A percentile compares a stretch with the other conserved stretches of the same genome.
Evolutionary conservation across 768 basidiomycete genomes (phyloP).

Genomic region (Mycena amicta): DNA sequence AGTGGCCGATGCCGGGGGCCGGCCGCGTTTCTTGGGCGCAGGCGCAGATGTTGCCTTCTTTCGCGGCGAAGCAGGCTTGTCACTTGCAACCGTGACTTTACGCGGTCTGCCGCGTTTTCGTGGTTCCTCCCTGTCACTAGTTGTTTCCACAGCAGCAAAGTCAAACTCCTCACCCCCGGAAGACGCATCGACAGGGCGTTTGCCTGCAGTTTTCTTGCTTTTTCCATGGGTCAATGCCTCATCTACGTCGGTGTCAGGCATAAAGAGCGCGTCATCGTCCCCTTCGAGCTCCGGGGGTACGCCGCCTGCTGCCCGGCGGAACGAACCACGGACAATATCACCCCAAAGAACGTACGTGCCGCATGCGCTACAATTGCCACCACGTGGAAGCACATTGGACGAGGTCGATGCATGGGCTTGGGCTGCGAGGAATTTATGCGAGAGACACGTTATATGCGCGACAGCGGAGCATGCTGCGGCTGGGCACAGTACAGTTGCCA

Average conservation of each 20-base stretch:
- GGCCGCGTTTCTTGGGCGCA: neutral
- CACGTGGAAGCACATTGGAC: conserved; percentile 55
- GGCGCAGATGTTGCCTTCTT: neutral
- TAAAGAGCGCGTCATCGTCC: conserved; percentile 39
- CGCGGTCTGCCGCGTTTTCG: conserved; percentile 4
- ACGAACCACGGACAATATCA: conserved; percentile 65
- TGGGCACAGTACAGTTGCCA: conserved; percentile 59
- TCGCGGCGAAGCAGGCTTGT: neutral
- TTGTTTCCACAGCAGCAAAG: conserved; percentile 1
- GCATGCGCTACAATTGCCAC: conserved; percentile 60
- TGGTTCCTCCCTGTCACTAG: conserved; percentile 1
- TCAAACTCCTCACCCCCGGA: conserved; percentile 9
- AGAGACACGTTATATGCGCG: conserved; percentile 63
- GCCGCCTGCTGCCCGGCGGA: conserved; percentile 52
- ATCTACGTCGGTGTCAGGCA: conserved; percentile 30
- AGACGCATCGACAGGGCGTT: neutral
- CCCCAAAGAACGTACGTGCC: conserved; percentile 65
- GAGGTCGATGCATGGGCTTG: conserved; percentile 21
- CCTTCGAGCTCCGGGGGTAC: conserved; percentile 31
- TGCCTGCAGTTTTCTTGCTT: neutral
- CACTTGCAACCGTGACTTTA: too few relatives aligned
- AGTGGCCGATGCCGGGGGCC: too few relatives aligned
- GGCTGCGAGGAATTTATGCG: conserved; percentile 43
- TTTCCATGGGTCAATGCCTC: neutral
- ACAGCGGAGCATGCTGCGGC: conserved; percentile 48